Conservation (phyloP, 352 stramenopile genomes). For the Globisporangium cylindrosporum region DNA sequence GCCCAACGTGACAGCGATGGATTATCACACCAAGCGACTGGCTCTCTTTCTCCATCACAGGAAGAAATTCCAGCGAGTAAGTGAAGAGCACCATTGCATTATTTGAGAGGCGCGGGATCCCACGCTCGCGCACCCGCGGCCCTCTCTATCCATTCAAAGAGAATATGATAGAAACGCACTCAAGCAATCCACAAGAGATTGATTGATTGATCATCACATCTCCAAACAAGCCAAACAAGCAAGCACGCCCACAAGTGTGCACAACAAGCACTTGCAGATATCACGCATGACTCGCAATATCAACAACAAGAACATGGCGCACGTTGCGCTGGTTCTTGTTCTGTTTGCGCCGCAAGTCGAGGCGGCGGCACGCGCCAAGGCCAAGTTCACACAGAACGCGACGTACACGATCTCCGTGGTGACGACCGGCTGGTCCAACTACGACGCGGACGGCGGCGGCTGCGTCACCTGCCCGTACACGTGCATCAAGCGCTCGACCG, state of each 20-base stretch:
- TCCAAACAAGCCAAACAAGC: neutral
- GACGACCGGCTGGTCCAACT: constrained; percentile 81
- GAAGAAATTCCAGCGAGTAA: neutral
- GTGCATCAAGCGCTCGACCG: constrained; percentile 63
- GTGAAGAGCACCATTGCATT: neutral
- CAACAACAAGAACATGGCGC: neutral
- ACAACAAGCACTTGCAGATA: neutral
- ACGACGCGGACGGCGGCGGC: constrained; percentile 55
- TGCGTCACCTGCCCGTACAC: constrained; percentile 85
- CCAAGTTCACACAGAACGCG: constrained; percentile 65
- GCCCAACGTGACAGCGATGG: neutral
- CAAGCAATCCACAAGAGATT: neutral
- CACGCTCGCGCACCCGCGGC: neutral
- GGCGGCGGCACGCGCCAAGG: constrained; percentile 18
- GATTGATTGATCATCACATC: neutral
- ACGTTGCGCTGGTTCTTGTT: neutral
- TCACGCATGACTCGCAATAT: neutral
- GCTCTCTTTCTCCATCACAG: neutral
- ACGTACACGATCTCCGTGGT: constrained; percentile 64
- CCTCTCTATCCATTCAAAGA: neutral
- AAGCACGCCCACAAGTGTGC: neutral
- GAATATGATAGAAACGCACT: neutral
- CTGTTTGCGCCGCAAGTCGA: constrained; percentile 2
- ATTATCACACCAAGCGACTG: neutral
- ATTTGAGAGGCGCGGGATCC: neutral